These are phyloP conservation scores for Mycothermus thermophilus DNA, from an alignment of 495 filamentous ascomycete genomes.

Conservation along the genomic window DNA sequence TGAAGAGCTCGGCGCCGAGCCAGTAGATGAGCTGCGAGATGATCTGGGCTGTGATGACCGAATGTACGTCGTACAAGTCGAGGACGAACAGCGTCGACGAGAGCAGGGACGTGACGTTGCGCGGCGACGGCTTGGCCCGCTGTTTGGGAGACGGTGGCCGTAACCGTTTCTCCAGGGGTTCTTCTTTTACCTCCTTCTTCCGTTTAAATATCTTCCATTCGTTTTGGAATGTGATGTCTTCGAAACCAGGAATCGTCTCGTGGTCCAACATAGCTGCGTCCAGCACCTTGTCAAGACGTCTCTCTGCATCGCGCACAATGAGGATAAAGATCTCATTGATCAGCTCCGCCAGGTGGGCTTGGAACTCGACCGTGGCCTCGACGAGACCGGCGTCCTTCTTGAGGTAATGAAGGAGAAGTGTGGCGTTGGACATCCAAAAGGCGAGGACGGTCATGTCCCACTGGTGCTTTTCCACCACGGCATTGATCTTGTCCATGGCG, in stretches of 20 bases:
- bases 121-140: slow-evolving; percentile 75
- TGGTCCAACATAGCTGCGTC: slow-evolving; percentile 92
- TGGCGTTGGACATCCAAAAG: slow-evolving; percentile 98
- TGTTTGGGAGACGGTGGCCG: slow-evolving; percentile 92
- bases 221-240: slow-evolving; percentile 90
- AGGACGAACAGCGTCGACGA: slow-evolving; percentile 96
- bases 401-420: slow-evolving; percentile 84
- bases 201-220: slow-evolving; percentile 95
- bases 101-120: slow-evolving; percentile 92
- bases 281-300: slow-evolving; percentile 89
- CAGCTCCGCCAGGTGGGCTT: slow-evolving; percentile 83
- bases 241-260: slow-evolving; percentile 94
- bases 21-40: slow-evolving; percentile 91
- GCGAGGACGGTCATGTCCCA: slow-evolving; percentile 99
- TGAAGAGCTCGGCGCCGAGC: slow-evolving; percentile 94
- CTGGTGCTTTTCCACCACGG: slow-evolving; percentile 82
- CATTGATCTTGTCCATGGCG: slow-evolving; percentile 92
- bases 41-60: slow-evolving; percentile 86
- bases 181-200: slow-evolving; percentile 73
- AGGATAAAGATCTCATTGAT: slow-evolving; percentile 98
- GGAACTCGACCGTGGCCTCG: slow-evolving; percentile 74
- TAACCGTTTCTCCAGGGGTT: slow-evolving; percentile 80
- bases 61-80: slow-evolving; percentile 96
- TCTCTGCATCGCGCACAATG: slow-evolving; percentile 96
- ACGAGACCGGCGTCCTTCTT: slow-evolving; percentile 83